Evolutionary conservation across 108 stramenopile genomes (phyloP).

Genomic region (Cylindrotheca closterium): DNA sequence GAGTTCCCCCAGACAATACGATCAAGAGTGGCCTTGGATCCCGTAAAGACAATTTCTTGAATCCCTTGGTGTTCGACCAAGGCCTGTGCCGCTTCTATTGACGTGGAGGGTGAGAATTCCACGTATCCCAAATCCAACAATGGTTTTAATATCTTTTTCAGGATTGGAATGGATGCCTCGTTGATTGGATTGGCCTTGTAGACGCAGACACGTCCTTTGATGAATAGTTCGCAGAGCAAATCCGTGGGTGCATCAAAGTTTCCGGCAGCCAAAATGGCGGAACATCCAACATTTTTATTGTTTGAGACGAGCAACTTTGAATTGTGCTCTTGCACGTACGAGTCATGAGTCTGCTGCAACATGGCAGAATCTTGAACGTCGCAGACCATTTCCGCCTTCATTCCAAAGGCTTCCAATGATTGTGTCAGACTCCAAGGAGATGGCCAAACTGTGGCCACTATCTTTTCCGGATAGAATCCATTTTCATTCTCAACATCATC

Average conservation of each 20-base stretch:
- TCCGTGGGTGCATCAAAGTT: conserved; percentile 20
- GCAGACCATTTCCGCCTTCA: conserved; percentile 12
- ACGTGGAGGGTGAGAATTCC: neutral
- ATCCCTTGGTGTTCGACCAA: conserved; percentile 25
- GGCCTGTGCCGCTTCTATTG: neutral
- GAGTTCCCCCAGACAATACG: conserved; percentile 20
- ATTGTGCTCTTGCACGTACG: neutral
- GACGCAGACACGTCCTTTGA: conserved; percentile 14
- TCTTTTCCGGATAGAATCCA: too few species aligned
- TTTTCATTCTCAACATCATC: too few species aligned
- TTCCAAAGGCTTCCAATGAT: conserved; percentile 11
- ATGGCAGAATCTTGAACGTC: neutral
- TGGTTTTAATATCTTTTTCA: conserved; percentile 18
- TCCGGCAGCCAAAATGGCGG: conserved; percentile 14
- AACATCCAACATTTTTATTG: neutral
- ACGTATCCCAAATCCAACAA: conserved; percentile 2
- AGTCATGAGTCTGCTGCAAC: neutral
- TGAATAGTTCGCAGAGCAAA: conserved; percentile 11
- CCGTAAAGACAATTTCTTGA: conserved; percentile 34
- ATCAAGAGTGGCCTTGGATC: conserved; percentile 33
- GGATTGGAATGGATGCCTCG: neutral
- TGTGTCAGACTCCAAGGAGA: neutral
- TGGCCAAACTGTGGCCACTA: conserved; percentile 4
- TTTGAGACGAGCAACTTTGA: too few species aligned
- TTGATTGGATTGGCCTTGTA: conserved; percentile 27